phyloP scores from a whole-genome alignment of 2,329 filamentous ascomycete genomes.

The Apiospora kogelbergensis region DNA sequence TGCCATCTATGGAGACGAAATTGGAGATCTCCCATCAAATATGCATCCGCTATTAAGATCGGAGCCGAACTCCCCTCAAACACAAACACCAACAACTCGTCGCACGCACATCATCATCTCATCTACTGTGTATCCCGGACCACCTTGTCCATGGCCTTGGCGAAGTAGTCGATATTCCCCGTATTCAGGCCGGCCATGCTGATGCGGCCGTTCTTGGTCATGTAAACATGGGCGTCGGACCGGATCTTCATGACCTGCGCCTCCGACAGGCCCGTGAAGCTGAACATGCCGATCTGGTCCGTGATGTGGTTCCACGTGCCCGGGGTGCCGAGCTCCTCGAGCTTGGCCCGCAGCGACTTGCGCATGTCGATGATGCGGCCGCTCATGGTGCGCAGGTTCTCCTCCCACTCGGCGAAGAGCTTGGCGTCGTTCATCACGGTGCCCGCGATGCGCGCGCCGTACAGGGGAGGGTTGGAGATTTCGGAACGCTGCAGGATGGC shows the following conservation, averaged over 20 bases:
- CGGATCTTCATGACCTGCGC: constrained; percentile 71
- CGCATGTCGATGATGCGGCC: constrained; percentile 95
- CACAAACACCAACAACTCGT: not conserved
- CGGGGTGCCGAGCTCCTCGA: constrained; percentile 83
- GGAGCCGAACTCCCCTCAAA: not conserved
- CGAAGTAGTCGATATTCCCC: constrained; percentile 89
- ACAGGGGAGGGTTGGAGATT: constrained; percentile 95
- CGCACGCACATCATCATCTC: not conserved
- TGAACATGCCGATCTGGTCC: constrained; percentile 99
- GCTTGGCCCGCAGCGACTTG: constrained; percentile 69
- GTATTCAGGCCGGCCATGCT: constrained; percentile 98
- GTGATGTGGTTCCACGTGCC: constrained; percentile 97
- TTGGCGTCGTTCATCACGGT: constrained; percentile 78
- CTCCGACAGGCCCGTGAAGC: constrained; percentile 80
- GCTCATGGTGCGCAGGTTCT: constrained; percentile 89
- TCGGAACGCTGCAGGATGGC: constrained; percentile 94
- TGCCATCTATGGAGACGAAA: constrained; percentile 5
- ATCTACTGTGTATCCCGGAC: constrained; percentile 49
- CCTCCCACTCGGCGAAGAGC: constrained; percentile 90
- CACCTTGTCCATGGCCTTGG: constrained; percentile 82
- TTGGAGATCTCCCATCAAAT: not conserved
- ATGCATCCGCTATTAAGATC: not conserved
- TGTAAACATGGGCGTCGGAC: constrained; percentile 75
- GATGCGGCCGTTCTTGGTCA: constrained; percentile 97
- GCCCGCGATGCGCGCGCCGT: constrained; percentile 86